These are phyloP conservation scores for Solanum hybrid DNA, from an alignment of 305 asterid species.

Conservation along the genomic window DNA sequence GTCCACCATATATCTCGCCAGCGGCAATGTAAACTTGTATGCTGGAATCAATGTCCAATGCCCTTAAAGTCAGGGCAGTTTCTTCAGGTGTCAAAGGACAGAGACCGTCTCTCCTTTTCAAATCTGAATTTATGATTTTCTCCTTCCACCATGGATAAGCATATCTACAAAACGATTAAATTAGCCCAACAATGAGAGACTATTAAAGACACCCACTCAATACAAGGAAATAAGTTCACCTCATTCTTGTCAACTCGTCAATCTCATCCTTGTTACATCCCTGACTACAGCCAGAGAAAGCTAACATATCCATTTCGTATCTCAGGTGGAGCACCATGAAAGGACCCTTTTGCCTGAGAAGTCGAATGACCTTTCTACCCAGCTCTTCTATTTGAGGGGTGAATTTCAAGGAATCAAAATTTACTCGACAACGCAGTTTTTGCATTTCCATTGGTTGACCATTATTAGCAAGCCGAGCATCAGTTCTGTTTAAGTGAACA, in stretches of 20 bases:
- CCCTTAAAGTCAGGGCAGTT: conserved; percentile 69
- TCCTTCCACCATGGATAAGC: conserved; percentile 93
- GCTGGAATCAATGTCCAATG: conserved; percentile 48
- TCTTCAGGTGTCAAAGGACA: conserved; percentile 87
- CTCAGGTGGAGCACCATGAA: conserved; percentile 75
- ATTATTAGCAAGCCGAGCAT: conserved; percentile 73
- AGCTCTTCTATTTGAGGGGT: conserved; percentile 72
- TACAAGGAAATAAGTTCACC: conserved; percentile 20
- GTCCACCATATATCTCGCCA: conserved; percentile 80
- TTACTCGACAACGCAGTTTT: conserved; percentile 72
- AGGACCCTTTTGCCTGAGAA: conserved; percentile 62
- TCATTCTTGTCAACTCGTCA: conserved; percentile 69
- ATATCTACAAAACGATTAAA: conserved; percentile 29
- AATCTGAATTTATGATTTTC: conserved; percentile 61
- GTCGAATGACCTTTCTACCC: conserved; percentile 61
- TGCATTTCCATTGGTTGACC: conserved; percentile 64
- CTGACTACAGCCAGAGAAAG: conserved; percentile 76
- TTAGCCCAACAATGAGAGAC: conserved; percentile 6
- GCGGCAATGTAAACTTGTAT: conserved; percentile 75
- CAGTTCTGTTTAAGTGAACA: conserved; percentile 72
- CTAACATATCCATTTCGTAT: conserved; percentile 86
- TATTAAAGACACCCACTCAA: not conserved
- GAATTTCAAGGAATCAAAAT: conserved; percentile 51
- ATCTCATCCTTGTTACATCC: conserved; percentile 62
- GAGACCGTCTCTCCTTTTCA: conserved; percentile 68